These are phyloP conservation scores for Fusarium denticulatum DNA, from an alignment of 2,329 filamentous ascomycete genomes.

Conservation along the genomic window DNA sequence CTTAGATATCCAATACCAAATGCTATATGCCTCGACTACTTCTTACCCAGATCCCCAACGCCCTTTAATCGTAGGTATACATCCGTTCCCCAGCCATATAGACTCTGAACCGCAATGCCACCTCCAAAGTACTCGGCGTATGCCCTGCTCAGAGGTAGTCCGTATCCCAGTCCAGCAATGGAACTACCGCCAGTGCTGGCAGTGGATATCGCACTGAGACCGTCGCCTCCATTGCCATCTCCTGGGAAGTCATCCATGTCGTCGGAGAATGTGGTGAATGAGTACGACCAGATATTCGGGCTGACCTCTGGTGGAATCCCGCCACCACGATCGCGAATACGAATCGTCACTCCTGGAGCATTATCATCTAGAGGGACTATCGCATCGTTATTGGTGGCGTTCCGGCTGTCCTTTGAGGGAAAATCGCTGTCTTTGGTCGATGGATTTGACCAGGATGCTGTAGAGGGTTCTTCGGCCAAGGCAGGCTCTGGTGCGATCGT, in stretches of 20 bases:
- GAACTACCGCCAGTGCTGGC: slow-evolving; percentile 79
- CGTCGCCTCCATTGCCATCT: slow-evolving; percentile 56
- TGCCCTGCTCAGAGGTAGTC: slow-evolving; percentile 86
- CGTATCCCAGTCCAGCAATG: slow-evolving; percentile 93
- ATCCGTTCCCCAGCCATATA: slow-evolving; percentile 90
- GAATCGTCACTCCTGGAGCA: slow-evolving; percentile 88
- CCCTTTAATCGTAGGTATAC: slow-evolving; percentile 74
- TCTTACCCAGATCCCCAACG: slow-evolving; percentile 62
- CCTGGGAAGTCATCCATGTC: slow-evolving; percentile 55
- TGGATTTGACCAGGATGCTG: slow-evolving; percentile 40
- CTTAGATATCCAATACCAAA: not conserved
- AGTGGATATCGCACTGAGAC: slow-evolving; percentile 78
- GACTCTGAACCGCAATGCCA: slow-evolving; percentile 91
- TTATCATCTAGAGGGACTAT: slow-evolving; percentile 70
- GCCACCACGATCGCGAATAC: slow-evolving; percentile 94
- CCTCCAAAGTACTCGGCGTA: slow-evolving; percentile 99
- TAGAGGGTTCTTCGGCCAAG: slow-evolving; percentile 42
- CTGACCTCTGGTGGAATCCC: slow-evolving; percentile 88
- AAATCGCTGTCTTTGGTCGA: slow-evolving; percentile 24
- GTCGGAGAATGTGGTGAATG: slow-evolving; percentile 91
- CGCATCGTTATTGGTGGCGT: slow-evolving; percentile 55
- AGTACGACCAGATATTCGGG: slow-evolving; percentile 94
- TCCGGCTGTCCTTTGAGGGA: slow-evolving; percentile 45
- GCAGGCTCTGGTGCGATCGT: slow-evolving; percentile 82
- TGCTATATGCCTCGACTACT: slow-evolving; percentile 5